Conservation (phyloP, 148 eudicot species). For the Rhododendron williamsianum region DNA sequence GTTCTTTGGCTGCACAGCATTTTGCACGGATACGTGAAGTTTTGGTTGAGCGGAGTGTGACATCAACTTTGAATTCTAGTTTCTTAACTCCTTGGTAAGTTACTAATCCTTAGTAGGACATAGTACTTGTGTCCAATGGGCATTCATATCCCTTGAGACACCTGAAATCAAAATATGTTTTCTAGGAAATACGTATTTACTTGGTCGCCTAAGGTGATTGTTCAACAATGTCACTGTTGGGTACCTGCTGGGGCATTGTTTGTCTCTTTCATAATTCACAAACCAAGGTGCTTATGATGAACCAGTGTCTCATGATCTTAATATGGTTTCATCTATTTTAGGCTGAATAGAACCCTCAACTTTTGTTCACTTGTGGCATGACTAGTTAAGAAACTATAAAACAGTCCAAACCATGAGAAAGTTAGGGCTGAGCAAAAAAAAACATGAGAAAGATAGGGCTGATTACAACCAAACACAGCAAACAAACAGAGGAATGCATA, state of each 20-base stretch:
- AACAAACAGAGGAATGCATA: not conserved
- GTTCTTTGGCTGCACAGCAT: slow-evolving; percentile 82
- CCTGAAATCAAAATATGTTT: not conserved
- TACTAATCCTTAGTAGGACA: not conserved
- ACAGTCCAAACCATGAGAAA: not conserved
- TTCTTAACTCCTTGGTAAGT: slow-evolving; percentile 89
- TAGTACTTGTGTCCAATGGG: not conserved
- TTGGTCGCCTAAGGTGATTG: not conserved
- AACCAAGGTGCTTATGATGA: slow-evolving; percentile 1
- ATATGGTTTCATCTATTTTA: not conserved
- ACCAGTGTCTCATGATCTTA: not conserved
- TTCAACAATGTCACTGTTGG: not conserved
- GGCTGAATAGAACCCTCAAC: not conserved
- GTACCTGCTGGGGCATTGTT: not conserved
- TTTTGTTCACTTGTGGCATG: not conserved
- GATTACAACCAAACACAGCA: not conserved
- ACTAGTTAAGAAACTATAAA: not conserved
- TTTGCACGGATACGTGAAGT: slow-evolving; percentile 96
- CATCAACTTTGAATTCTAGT: slow-evolving; percentile 82
- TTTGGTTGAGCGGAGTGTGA: slow-evolving; percentile 83
- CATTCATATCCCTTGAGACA: not conserved
- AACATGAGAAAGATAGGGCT: not conserved
- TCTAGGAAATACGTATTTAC: not conserved
- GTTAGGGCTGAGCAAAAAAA: not conserved
- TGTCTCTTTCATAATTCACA: not conserved